Conservation (phyloP, 768 basidiomycete species). For the Paxillus ammoniavirescens region DNA sequence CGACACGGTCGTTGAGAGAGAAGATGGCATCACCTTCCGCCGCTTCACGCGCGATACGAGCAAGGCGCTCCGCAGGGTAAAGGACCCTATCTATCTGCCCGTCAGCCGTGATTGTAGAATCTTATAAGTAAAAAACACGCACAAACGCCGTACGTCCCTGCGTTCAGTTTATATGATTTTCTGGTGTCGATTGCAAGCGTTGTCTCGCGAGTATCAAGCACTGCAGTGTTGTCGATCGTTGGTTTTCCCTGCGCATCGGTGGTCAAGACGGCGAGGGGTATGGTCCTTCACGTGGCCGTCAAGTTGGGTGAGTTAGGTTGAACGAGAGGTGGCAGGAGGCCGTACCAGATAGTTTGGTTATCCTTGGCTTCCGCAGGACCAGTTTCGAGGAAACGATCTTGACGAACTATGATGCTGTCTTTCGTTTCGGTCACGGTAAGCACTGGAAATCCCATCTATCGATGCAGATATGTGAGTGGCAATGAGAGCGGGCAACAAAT, state of each 20-base stretch:
- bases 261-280: conserved; percentile 76
- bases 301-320: neutral
- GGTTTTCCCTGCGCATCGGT: conserved; percentile 57
- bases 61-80: conserved; percentile 78
- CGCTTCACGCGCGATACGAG: conserved; percentile 77
- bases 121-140: conserved; percentile 29
- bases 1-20: conserved; percentile 83
- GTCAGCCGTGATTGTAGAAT: neutral
- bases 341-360: conserved; percentile 84
- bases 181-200: conserved; percentile 69
- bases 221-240: conserved; percentile 53
- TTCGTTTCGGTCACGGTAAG: conserved; percentile 78
- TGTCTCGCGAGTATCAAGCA: conserved; percentile 70
- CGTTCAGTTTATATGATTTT: conserved; percentile 87
- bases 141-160: conserved; percentile 88
- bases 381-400: conserved; percentile 90
- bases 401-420: conserved; percentile 73
- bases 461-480: neutral
- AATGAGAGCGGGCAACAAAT: neutral
- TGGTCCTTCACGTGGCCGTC: conserved; percentile 48
- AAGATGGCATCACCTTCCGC: conserved; percentile 64
- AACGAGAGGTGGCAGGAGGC: neutral
- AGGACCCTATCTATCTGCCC: conserved; percentile 67
- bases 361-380: conserved; percentile 78
- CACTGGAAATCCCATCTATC: conserved; percentile 81